phyloP scores from a whole-genome alignment of 2,329 filamentous ascomycete genomes.

The Nothopassalora personata region DNA sequence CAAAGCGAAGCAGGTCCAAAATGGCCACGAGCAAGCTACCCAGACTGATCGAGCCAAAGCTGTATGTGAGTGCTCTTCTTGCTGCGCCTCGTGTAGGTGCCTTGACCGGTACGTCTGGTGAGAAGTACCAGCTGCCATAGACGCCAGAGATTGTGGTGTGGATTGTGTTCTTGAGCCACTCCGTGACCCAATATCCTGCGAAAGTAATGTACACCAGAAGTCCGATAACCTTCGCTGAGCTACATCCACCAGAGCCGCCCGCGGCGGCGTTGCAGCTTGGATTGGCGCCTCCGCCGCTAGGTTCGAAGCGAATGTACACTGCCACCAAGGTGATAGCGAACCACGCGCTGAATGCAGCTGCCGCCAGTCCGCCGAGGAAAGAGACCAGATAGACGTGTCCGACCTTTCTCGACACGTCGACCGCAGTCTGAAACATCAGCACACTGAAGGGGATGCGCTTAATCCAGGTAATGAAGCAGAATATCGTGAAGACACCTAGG shows the following conservation, averaged over 20 bases:
- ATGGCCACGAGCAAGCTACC: slow-evolving; percentile 82
- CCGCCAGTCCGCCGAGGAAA: slow-evolving; percentile 72
- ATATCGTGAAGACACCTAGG: slow-evolving; percentile 71
- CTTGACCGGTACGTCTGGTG: slow-evolving; percentile 61
- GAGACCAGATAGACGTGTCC: slow-evolving; percentile 86
- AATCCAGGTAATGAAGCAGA: slow-evolving; percentile 87
- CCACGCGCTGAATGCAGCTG: slow-evolving; percentile 74
- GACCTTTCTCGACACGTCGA: slow-evolving; percentile 76
- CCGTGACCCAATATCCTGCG: slow-evolving; percentile 87
- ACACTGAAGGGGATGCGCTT: slow-evolving; percentile 85
- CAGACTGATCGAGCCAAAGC: slow-evolving; percentile 83
- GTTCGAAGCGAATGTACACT: slow-evolving; percentile 79
- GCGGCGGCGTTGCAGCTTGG: slow-evolving; percentile 50
- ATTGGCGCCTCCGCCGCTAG: slow-evolving; percentile 43
- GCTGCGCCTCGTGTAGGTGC: slow-evolving; percentile 79
- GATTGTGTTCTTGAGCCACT: slow-evolving; percentile 90
- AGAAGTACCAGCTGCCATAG: slow-evolving; percentile 93
- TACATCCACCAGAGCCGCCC: slow-evolving; percentile 55
- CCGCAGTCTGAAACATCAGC: slow-evolving; percentile 78
- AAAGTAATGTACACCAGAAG: slow-evolving; percentile 84
- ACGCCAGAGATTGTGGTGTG: slow-evolving; percentile 83
- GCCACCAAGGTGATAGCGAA: slow-evolving; percentile 80
- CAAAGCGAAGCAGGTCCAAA: slow-evolving; percentile 76
- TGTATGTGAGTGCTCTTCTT: slow-evolving; percentile 77
- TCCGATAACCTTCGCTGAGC: slow-evolving; percentile 72